Evolutionary conservation across 2,329 filamentous ascomycete genomes (phyloP).

Genomic region (Curvularia verruculosa): DNA sequence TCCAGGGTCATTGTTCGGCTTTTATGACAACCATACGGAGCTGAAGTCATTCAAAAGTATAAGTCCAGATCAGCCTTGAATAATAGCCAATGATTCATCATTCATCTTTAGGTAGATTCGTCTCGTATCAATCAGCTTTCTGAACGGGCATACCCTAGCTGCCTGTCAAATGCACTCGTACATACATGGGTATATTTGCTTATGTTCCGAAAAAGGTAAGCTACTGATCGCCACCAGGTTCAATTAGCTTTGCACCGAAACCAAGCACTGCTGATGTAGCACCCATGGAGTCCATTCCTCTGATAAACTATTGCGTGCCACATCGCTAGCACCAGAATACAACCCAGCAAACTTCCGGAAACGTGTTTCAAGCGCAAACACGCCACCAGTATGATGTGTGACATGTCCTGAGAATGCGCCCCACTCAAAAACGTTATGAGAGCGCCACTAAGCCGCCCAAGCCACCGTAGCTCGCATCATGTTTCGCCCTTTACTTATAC

Average conservation of each 20-base stretch:
- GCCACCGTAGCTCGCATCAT: background rate
- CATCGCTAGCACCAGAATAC: background rate
- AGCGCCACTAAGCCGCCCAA: background rate
- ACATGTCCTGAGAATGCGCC: background rate
- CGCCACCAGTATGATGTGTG: background rate
- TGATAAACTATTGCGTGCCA: background rate
- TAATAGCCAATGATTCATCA: background rate
- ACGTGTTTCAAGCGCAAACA: background rate
- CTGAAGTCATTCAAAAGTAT: background rate
- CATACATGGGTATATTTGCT: background rate
- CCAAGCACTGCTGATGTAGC: background rate
- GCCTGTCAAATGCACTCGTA: too few species aligned
- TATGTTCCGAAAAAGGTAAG: background rate
- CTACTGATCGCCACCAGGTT: background rate
- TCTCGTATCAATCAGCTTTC: background rate
- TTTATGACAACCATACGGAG: background rate
- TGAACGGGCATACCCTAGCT: background rate
- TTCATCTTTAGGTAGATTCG: background rate
- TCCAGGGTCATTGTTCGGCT: background rate
- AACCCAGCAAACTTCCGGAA: background rate
- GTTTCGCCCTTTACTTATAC: conserved; percentile 6
- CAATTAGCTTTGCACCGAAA: background rate
- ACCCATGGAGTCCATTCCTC: background rate
- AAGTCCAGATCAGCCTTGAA: background rate
- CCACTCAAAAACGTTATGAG: background rate